These are phyloP conservation scores for Orbilia brochopaga DNA, from an alignment of 2,329 filamentous ascomycete species.

Conservation along the genomic window DNA sequence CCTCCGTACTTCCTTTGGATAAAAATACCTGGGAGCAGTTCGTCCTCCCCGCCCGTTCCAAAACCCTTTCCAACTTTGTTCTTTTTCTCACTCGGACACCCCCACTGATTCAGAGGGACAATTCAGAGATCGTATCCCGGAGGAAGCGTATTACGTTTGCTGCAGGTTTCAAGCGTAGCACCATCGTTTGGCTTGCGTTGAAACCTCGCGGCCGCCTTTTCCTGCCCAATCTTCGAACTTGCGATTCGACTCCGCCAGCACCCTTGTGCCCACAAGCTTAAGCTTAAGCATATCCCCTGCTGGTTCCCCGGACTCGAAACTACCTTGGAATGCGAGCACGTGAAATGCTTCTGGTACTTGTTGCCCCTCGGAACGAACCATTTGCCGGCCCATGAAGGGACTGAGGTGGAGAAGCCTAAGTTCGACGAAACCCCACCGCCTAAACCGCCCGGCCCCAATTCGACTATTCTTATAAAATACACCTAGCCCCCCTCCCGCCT, in stretches of 20 bases:
- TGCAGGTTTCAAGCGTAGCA: conserved; percentile 31
- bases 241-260: conserved; percentile 1
- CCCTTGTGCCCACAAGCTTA: conserved; percentile 26
- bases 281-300: conserved; percentile 40
- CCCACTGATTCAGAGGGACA: conserved; percentile 32
- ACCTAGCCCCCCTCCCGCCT: conserved; percentile 31
- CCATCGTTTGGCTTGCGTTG: conserved; percentile 19
- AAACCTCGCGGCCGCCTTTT: conserved; percentile 30
- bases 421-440: conserved; percentile 41
- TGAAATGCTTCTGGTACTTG: conserved; percentile 37
- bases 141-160: conserved; percentile 14
- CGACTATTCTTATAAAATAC: conserved; percentile 39
- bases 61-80: conserved; percentile 32
- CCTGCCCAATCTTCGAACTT: conserved; percentile 34
- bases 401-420: conserved; percentile 43
- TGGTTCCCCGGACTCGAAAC: conserved; percentile 49
- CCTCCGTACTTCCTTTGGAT: conserved; percentile 31
- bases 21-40: conserved; percentile 4
- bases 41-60: conserved; percentile 9
- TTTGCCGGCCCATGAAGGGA: conserved; percentile 41
- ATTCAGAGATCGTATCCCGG: not conserved
- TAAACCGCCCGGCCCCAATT: not conserved
- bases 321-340: conserved; percentile 43
- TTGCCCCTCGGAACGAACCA: conserved; percentile 48
- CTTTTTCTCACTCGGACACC: conserved; percentile 23